These are phyloP conservation scores for Phytopythium oedochilum DNA, from an alignment of 352 stramenopile species.

Conservation along the genomic window DNA sequence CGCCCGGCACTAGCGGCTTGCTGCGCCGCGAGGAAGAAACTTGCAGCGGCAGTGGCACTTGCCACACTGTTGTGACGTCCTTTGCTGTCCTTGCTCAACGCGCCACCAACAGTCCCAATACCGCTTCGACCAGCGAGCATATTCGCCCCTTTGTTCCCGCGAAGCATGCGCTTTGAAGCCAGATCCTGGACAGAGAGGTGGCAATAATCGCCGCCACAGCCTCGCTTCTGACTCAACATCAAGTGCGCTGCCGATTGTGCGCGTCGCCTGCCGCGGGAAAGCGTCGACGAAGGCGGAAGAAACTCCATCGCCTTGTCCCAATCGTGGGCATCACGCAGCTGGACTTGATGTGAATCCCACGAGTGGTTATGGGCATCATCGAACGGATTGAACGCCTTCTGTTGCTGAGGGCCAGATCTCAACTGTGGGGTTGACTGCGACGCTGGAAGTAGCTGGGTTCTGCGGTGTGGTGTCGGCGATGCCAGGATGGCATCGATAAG, in stretches of 20 bases:
- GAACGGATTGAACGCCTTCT: slow-evolving; percentile 29
- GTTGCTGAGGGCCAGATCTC: neutral
- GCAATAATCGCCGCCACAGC: slow-evolving; percentile 72
- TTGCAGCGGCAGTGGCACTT: slow-evolving; percentile 45
- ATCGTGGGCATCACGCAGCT: slow-evolving; percentile 26
- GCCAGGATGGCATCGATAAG: slow-evolving; percentile 71
- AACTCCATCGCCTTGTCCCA: slow-evolving; percentile 59
- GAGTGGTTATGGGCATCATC: slow-evolving; percentile 9
- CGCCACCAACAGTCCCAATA: neutral
- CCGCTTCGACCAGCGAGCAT: neutral
- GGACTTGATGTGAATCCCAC: slow-evolving; percentile 1
- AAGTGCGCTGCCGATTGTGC: slow-evolving; percentile 59
- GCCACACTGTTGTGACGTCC: slow-evolving; percentile 40
- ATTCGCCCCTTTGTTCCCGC: slow-evolving; percentile 6
- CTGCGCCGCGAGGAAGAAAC: slow-evolving; percentile 43
- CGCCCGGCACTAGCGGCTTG: slow-evolving; percentile 17
- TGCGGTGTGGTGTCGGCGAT: slow-evolving; percentile 32
- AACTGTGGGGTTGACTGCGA: slow-evolving; percentile 20
- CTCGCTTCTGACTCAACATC: slow-evolving; percentile 66
- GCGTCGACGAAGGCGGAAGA: slow-evolving; percentile 37
- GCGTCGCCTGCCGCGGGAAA: slow-evolving; percentile 51
- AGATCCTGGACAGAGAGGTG: slow-evolving; percentile 34
- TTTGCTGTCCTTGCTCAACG: slow-evolving; percentile 9
- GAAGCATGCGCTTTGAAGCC: slow-evolving; percentile 32
- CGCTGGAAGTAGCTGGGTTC: slow-evolving; percentile 21